phyloP scores from a whole-genome alignment of 805 yeast genomes.

The Ogataea henricii region DNA sequence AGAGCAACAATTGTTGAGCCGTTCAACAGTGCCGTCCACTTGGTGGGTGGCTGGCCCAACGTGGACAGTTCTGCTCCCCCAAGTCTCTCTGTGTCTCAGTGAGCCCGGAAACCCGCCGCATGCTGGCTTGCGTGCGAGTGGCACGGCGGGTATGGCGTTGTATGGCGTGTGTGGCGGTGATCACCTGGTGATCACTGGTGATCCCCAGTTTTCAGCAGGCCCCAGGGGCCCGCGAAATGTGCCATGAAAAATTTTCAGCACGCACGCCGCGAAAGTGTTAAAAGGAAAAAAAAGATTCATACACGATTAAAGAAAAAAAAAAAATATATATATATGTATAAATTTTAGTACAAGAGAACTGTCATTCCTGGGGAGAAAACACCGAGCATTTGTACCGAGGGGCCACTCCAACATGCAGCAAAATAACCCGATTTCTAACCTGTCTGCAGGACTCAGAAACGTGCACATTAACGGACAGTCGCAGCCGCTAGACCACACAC shows the following conservation, averaged over 20 bases:
- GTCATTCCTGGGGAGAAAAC: background rate
- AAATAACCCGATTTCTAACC: constrained; percentile 38
- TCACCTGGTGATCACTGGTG: background rate
- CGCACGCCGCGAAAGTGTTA: background rate
- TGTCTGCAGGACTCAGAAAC: constrained; percentile 41
- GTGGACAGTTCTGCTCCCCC: too few species aligned
- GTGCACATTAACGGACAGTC: constrained; percentile 34
- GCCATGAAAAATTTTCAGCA: constrained; percentile 4
- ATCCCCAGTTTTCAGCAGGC: background rate
- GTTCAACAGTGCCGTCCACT: too few species aligned
- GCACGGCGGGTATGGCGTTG: background rate
- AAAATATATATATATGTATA: background rate
- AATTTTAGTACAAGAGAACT: background rate
- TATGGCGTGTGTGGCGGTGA: background rate
- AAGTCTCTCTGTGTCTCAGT: too few species aligned
- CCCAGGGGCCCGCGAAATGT: constrained; percentile 2
- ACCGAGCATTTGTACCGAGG: too few species aligned
- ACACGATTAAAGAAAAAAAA: background rate
- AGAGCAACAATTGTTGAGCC: too few species aligned
- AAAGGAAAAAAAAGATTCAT: background rate
- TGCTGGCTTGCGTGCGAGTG: too few species aligned
- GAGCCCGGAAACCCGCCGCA: too few species aligned
- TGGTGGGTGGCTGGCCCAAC: too few species aligned
- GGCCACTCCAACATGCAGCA: constrained; percentile 1
- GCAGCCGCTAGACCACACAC: constrained; percentile 37